Evolutionary conservation across 2,329 filamentous ascomycete genomes (phyloP), one percentile per base, ranked within the genome.

Genomic region (Cladosporium sp.): DNA sequence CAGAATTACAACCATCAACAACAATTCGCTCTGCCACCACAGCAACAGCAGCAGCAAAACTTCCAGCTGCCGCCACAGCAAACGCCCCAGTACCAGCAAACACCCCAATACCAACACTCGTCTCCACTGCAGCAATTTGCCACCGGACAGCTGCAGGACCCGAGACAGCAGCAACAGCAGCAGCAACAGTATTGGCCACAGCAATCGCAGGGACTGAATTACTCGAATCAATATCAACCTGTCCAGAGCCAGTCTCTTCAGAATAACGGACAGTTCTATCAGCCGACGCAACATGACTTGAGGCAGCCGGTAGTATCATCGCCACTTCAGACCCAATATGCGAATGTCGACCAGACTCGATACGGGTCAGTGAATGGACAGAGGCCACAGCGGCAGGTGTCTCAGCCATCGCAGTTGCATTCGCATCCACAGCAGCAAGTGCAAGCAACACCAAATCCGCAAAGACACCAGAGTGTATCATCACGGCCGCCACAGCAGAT

Each of bases 41-140:
- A 58, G 21, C 34, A 58, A 24, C 52, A 55, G 32, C 52, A 57
- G 26, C 55, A 59, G 36, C 55, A 64, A 12, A 64, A 64, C 34
- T 52, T 36, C 59, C 59, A 51, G 12, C 30, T 52, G 18, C 49
- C 51, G 32, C 21, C 24, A 4, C 61, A 57, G 34, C 61, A 64
- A 64, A 44, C 61, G 26, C 51, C 36, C 14, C 61, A 64, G 28
- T 64, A n/a, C 32, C 61, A 57, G 18, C 61, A 64, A 55, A 44
- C 61, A 28, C 24, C 36, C 3, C 61, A 64, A 32, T 64, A 57
- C 28, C 61, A 64, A 21, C 61, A 64, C 4, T 54, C 61, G n/a
- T 64, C 61, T 47, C 61, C 61, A 10, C 21, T 64, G n/a, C 61
- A 64, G 51, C 61, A 64, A 26, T 64, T 64, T 21, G 36, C 61